These are phyloP conservation scores for Graphilbum fragrans DNA, from an alignment of 2,329 filamentous ascomycete species.

Conservation along the genomic window DNA sequence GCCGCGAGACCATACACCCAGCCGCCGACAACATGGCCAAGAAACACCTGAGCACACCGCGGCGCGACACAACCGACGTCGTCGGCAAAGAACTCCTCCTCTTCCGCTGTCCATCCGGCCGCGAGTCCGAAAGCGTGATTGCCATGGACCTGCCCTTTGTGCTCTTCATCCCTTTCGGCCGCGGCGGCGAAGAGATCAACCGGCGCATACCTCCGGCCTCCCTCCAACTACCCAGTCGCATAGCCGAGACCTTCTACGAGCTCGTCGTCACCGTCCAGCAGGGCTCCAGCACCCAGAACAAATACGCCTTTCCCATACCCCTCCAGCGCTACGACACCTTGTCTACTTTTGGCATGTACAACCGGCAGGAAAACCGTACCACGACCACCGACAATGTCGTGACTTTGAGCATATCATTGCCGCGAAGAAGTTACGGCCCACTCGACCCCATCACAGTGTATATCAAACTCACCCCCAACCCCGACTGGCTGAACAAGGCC, in stretches of 20 bases:
- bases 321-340: constrained; percentile 90
- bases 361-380: constrained; percentile 81
- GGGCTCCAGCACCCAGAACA: constrained; percentile 73
- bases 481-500: constrained; percentile 82
- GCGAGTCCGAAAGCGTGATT: constrained; percentile 77
- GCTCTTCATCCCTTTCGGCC: constrained; percentile 90
- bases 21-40: constrained; percentile 90
- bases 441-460: constrained; percentile 92
- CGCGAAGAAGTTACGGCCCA: constrained; percentile 92
- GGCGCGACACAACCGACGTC: constrained; percentile 82
- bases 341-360: constrained; percentile 99
- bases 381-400: constrained; percentile 82
- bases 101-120: constrained; percentile 74
- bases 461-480: constrained; percentile 85
- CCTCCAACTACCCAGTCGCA: constrained; percentile 78
- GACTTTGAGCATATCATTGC: constrained; percentile 81
- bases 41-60: constrained; percentile 77
- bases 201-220: constrained; percentile 85
- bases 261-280: constrained; percentile 93
- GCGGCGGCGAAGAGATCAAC: constrained; percentile 81
- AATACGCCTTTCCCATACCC: constrained; percentile 83
- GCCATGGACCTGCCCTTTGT: constrained; percentile 97
- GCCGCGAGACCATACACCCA: constrained; percentile 91
- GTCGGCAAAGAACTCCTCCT: constrained; percentile 93
- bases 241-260: constrained; percentile 96